phyloP scores from a whole-genome alignment of 768 basidiomycete genomes.

The Scleroderma citrinum region DNA sequence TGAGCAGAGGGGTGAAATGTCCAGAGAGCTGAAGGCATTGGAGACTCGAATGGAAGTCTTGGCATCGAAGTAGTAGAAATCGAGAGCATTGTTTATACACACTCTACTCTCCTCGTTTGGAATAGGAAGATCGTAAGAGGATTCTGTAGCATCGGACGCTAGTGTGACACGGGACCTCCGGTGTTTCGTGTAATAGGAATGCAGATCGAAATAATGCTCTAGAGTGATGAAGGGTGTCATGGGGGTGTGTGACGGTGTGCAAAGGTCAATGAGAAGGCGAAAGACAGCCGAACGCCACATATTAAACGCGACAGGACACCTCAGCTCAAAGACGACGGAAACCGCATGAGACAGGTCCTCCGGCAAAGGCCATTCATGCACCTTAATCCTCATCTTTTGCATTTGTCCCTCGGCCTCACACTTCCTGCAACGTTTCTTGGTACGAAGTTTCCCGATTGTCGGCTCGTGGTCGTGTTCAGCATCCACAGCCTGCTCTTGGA shows the following conservation, averaged over 20 bases:
- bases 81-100: background rate
- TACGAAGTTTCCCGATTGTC: background rate
- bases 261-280: slow-evolving; percentile 27
- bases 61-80: background rate
- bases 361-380: slow-evolving; percentile 42
- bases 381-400: slow-evolving; percentile 19
- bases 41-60: background rate
- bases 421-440: slow-evolving; percentile 4
- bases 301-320: too few relatives aligned
- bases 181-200: slow-evolving; percentile 5
- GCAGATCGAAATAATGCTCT: slow-evolving; percentile 9
- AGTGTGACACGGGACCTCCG: slow-evolving; percentile 12
- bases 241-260: slow-evolving; percentile 9
- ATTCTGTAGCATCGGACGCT: slow-evolving; percentile 18
- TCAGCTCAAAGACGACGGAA: slow-evolving; percentile 14
- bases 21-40: background rate
- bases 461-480: background rate
- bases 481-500: background rate
- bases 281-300: slow-evolving; percentile 41
- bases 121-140: slow-evolving; percentile 13
- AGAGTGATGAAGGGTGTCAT: slow-evolving; percentile 12
- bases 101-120: slow-evolving; percentile 6
- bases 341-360: slow-evolving; percentile 10
- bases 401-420: slow-evolving; percentile 21
- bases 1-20: background rate